Percentiles rank a stretch among this genome's conserved stretches.
These are phyloP conservation scores for Debaryomyces maramus DNA, from an alignment of 805 yeast genomes.

Conservation along the genomic window DNA sequence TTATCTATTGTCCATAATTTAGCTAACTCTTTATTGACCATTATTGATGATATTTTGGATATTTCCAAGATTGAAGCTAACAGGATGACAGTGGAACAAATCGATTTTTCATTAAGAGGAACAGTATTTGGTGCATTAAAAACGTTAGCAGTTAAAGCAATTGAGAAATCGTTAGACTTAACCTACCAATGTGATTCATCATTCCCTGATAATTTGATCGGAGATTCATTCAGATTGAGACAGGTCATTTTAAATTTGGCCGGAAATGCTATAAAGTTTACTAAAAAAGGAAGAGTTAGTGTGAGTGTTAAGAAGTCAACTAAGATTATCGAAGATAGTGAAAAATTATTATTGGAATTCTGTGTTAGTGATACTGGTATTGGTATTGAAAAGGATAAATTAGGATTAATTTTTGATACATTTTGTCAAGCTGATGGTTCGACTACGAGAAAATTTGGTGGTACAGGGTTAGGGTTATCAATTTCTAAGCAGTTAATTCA, in stretches of 20 bases:
- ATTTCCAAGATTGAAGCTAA: conserved; percentile 92
- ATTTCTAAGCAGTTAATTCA: conserved; percentile 86
- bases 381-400: conserved; percentile 82
- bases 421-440: conserved; percentile 95
- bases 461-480: conserved; percentile 87
- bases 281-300: conserved; percentile 79
- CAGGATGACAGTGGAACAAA: conserved; percentile 89
- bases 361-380: conserved; percentile 91
- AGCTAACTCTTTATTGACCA: conserved; percentile 81
- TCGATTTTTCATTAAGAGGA: conserved; percentile 81
- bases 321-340: conserved; percentile 29
- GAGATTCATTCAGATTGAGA: conserved; percentile 84
- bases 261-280: conserved; percentile 88
- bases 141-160: conserved; percentile 86
- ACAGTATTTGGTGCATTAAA: conserved; percentile 89
- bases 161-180: conserved; percentile 78
- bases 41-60: conserved; percentile 87
- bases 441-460: conserved; percentile 89
- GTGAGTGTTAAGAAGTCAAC: conserved; percentile 63
- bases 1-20: conserved; percentile 83
- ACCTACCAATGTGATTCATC: conserved; percentile 82
- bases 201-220: conserved; percentile 83
- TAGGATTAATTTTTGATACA: conserved; percentile 83
- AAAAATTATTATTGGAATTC: conserved; percentile 63
- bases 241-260: conserved; percentile 85